Evolutionary conservation across 176 grass and related monocot genomes (phyloP), one percentile per base, ranked within the genome.

Genomic region (Secale cereale): DNA sequence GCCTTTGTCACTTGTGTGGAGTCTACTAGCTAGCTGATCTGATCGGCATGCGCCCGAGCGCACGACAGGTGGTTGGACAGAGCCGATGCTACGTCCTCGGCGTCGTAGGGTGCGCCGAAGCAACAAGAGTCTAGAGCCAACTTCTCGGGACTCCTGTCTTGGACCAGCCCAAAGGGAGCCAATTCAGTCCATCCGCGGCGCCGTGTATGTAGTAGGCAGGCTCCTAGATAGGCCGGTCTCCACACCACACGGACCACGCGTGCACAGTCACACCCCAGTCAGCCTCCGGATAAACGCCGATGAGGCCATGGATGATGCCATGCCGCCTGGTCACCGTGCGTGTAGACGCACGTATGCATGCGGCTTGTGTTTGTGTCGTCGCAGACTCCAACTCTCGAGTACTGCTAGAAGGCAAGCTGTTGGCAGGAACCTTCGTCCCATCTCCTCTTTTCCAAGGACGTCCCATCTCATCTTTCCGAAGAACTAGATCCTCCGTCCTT

Each of bases 341-440:
- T n/a, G n/a, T 35, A 66, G 29, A 66, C 65, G 65, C 14, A 46
- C 70, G 70, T 45, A 45, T 27, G 70, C 65, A 36, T 22, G 27
- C 27, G 1, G 37, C 25, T 6, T 37, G 33, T 23, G 71, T 82
- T 83, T 66, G 84, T 83, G 76, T 65, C 84, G 84, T 86, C 74
- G 79, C 79, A 40, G 30, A 83, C 79, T 90, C 72, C 64, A 81
- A 70, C 78, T 77, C 41, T 19, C 33, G 43, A 43, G 37, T 75
- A 11, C 10, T 13, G 11, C 37, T 40, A 25, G 20, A 6, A 2
- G 9, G 22, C 35, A 48, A 66, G 13, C 3, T 77, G 81, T 57
- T 22, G 10, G 9, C 20, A 35, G n/a, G 26, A 39, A 73, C 65
- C 30, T 64, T 32, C 50, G 27, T 27, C 71, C 40, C 40, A 52